A percentile compares a stretch with the other conserved stretches of the same genome.
phyloP scores from a whole-genome alignment of 768 basidiomycete genomes.

The Termitomyces sp. region DNA sequence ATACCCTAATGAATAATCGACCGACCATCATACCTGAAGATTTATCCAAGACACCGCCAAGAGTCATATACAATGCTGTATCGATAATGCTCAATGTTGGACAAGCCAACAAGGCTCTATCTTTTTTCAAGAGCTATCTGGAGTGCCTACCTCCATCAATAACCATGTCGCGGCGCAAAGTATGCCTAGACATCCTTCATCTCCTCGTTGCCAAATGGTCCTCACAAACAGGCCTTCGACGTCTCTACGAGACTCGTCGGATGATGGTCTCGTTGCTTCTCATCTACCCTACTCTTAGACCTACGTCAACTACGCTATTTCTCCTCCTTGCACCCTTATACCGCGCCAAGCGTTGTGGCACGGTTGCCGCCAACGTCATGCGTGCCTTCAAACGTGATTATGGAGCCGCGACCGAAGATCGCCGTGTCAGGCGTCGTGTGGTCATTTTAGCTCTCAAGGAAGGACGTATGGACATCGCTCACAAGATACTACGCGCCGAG shows the following conservation, averaged over 20 bases:
- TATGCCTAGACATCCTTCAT: slow-evolving; percentile 55
- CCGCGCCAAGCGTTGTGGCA: slow-evolving; percentile 48
- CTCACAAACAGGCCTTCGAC: slow-evolving; percentile 34
- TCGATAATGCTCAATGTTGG: slow-evolving; percentile 42
- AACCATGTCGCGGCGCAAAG: slow-evolving; percentile 26
- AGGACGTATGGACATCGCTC: slow-evolving; percentile 52
- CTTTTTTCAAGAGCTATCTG: slow-evolving; percentile 49
- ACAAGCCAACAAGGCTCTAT: slow-evolving; percentile 35
- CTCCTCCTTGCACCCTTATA: slow-evolving; percentile 54
- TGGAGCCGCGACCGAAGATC: slow-evolving; percentile 55
- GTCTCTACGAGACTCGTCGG: slow-evolving; percentile 41
- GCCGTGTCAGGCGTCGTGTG: slow-evolving; percentile 57
- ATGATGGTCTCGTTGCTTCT: slow-evolving; percentile 42
- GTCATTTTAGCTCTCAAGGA: slow-evolving; percentile 61
- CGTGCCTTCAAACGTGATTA: slow-evolving; percentile 47
- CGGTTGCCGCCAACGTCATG: slow-evolving; percentile 45
- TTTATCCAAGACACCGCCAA: slow-evolving; percentile 33
- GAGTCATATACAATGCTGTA: slow-evolving; percentile 43
- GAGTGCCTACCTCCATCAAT: slow-evolving; percentile 42
- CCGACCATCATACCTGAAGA: slow-evolving; percentile 34
- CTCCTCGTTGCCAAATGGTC: slow-evolving; percentile 38
- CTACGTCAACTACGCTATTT: slow-evolving; percentile 58
- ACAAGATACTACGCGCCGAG: slow-evolving; percentile 25
- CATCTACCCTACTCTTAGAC: slow-evolving; percentile 46
- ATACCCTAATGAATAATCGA: slow-evolving; percentile 37